These are phyloP conservation scores for Barnettozyma populi DNA, from an alignment of 805 yeast species.

Conservation along the genomic window DNA sequence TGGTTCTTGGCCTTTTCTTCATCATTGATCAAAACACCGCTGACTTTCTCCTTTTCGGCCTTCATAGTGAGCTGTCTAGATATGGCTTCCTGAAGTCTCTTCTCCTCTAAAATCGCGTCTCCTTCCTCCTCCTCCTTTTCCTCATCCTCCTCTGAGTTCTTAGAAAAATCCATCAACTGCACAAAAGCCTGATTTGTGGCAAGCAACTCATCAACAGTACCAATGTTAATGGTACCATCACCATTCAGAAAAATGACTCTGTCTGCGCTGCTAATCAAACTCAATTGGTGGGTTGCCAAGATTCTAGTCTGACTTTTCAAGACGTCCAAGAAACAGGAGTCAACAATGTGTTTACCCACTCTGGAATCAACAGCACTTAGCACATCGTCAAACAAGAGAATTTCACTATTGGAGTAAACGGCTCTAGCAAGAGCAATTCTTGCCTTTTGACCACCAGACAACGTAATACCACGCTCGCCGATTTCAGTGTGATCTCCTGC, in stretches of 20 bases:
- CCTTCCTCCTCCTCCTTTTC: constrained; percentile 24
- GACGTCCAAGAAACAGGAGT: constrained; percentile 50
- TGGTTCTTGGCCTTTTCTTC: constrained; percentile 59
- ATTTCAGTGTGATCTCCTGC: constrained; percentile 68
- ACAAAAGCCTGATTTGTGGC: constrained; percentile 38
- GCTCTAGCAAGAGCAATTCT: constrained; percentile 67
- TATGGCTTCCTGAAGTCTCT: constrained; percentile 22
- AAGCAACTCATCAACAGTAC: constrained; percentile 48
- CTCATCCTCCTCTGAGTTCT: constrained; percentile 25
- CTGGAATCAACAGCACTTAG: constrained; percentile 75
- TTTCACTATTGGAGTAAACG: constrained; percentile 57
- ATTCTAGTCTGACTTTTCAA: constrained; percentile 52
- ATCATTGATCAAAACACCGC: constrained; percentile 37
- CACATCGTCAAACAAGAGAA: constrained; percentile 65
- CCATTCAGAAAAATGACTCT: constrained; percentile 57
- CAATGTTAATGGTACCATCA: constrained; percentile 52
- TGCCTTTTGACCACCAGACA: constrained; percentile 80
- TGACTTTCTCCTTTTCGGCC: constrained; percentile 12
- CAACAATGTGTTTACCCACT: constrained; percentile 66
- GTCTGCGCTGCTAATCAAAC: constrained; percentile 58
- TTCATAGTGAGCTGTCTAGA: constrained; percentile 11
- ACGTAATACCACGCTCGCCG: constrained; percentile 72
- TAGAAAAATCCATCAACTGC: constrained; percentile 41
- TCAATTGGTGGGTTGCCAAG: constrained; percentile 73
- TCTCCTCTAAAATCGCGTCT: constrained; percentile 24